Evolutionary conservation across 768 basidiomycete genomes (phyloP).

Genomic region (Galerina marginata): DNA sequence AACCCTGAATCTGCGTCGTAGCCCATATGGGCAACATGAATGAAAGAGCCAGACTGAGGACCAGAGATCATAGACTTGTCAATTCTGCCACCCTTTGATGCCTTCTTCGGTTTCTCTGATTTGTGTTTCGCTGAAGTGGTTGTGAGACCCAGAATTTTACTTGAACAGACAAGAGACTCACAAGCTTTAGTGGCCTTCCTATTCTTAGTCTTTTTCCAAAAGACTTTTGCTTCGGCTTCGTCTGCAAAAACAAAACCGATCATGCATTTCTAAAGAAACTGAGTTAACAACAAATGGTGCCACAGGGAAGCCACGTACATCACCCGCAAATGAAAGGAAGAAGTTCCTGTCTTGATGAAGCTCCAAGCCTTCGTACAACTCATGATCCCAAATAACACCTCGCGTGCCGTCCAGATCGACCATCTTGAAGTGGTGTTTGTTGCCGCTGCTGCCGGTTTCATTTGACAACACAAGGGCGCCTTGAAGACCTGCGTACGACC

Average conservation of each 20-base stretch:
- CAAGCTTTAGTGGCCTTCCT: slow-evolving; percentile 66
- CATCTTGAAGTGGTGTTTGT: slow-evolving; percentile 69
- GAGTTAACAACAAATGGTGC: slow-evolving; percentile 11
- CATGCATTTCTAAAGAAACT: slow-evolving; percentile 76
- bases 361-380: slow-evolving; percentile 82
- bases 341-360: slow-evolving; percentile 85
- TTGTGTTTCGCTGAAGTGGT: slow-evolving; percentile 50
- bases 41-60: slow-evolving; percentile 79
- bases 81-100: slow-evolving; percentile 73
- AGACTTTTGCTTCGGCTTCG: slow-evolving; percentile 80
- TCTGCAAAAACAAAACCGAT: slow-evolving; percentile 91
- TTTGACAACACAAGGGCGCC: slow-evolving; percentile 80
- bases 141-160: slow-evolving; percentile 4
- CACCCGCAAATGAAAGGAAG: slow-evolving; percentile 92
- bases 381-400: slow-evolving; percentile 93
- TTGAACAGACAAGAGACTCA: slow-evolving; percentile 31
- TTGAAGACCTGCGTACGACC: slow-evolving; percentile 88
- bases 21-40: slow-evolving; percentile 95
- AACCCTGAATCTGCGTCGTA: slow-evolving; percentile 89
- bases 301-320: slow-evolving; percentile 63
- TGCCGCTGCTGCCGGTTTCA: slow-evolving; percentile 61
- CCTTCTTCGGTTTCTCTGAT: slow-evolving; percentile 64
- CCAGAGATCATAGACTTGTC: slow-evolving; percentile 93
- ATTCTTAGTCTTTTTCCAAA: slow-evolving; percentile 82
- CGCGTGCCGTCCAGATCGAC: slow-evolving; percentile 86